A percentile compares a stretch with the other conserved stretches of the same genome.
Evolutionary conservation across 352 stramenopile species (phyloP).

Genomic region (Phytophthora brassicae): DNA sequence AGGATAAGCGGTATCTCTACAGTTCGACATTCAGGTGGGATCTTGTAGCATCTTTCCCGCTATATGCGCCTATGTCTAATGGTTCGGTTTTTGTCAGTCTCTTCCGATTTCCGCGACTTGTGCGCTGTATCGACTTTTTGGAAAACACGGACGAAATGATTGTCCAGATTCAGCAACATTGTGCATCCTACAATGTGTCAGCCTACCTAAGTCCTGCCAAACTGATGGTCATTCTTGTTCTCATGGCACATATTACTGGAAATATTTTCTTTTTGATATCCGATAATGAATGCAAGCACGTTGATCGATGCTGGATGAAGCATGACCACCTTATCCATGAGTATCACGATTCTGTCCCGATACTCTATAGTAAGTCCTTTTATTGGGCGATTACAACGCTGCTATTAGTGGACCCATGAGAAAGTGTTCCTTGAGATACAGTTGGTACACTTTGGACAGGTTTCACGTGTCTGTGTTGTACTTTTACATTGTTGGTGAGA

Average conservation of each 20-base stretch:
- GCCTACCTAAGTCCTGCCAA: slow-evolving; percentile 72
- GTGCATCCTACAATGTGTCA: slow-evolving; percentile 66
- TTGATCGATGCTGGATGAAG: slow-evolving; percentile 56
- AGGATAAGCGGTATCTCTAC: slow-evolving; percentile 38
- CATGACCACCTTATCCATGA: slow-evolving; percentile 67
- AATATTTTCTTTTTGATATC: slow-evolving; percentile 80
- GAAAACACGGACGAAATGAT: slow-evolving; percentile 63
- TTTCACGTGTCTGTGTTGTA: slow-evolving; percentile 57
- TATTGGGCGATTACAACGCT: slow-evolving; percentile 78
- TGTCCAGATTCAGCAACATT: slow-evolving; percentile 66
- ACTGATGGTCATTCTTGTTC: slow-evolving; percentile 61
- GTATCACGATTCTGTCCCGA: slow-evolving; percentile 53
- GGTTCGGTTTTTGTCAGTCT: slow-evolving; percentile 36
- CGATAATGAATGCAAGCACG: slow-evolving; percentile 48
- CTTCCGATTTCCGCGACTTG: slow-evolving; percentile 54
- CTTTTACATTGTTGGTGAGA: slow-evolving; percentile 77
- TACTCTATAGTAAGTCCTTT: slow-evolving; percentile 66
- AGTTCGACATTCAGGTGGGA: slow-evolving; percentile 55
- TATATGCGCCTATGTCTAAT: slow-evolving; percentile 35
- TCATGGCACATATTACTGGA: slow-evolving; percentile 54
- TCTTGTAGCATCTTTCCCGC: slow-evolving; percentile 52
- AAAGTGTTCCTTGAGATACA: slow-evolving; percentile 51
- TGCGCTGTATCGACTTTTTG: slow-evolving; percentile 59
- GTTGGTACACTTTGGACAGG: slow-evolving; percentile 61
- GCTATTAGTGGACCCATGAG: slow-evolving; percentile 56